Base-by-base conservation (phyloP, 768 basidiomycete genomes). In the Panellus pusillus region DNA sequence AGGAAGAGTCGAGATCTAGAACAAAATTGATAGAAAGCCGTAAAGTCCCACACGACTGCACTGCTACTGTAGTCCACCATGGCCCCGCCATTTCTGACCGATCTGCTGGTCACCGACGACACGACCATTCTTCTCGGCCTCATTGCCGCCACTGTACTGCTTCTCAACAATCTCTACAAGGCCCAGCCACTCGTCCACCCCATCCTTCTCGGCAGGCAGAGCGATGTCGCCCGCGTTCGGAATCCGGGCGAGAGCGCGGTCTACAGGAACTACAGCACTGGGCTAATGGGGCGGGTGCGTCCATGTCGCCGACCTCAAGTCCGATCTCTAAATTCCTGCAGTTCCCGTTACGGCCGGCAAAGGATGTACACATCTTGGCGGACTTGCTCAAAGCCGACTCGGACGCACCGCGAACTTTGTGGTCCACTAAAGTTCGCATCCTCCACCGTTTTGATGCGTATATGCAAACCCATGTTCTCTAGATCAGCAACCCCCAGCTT, bases 121-220 rank as follows among this genome's bases (percentile, higher is more conserved):
- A 70, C 89, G 50, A 90, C 90, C 31, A 81, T 91, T 54, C 79
- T 91, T 31, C 79, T 91, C 9, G 84, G 83, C 45, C 80, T 92
- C 57, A 84, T 87, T 32, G 83, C 84, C 4, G 87, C 85, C 3
- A 87, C 87, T 9, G 79, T 90, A 36, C 91, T 90, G 66, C 76
- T 91, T 29, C 74, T 91, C 40, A 84, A 84, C 64, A 91, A 84
- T 66, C 72, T 90, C 55, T 89, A 91, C 72, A 89, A 81, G 61
- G 89, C 88, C 4, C 88, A 89, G 61, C 86, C 88, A 2, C 81
- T 95, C 39, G 93, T 95, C 0, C 94, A 97, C 64, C 94, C 94
- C n/a, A 89, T 98, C 60, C 78, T 96, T 9, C 80, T 98, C 1
- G 93, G 94, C 7, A 76, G 93, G 45, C 94, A 98, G 77, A 92